Base-by-base conservation (phyloP, 805 yeast genomes). In the Wickerhamiella lipophila region DNA sequence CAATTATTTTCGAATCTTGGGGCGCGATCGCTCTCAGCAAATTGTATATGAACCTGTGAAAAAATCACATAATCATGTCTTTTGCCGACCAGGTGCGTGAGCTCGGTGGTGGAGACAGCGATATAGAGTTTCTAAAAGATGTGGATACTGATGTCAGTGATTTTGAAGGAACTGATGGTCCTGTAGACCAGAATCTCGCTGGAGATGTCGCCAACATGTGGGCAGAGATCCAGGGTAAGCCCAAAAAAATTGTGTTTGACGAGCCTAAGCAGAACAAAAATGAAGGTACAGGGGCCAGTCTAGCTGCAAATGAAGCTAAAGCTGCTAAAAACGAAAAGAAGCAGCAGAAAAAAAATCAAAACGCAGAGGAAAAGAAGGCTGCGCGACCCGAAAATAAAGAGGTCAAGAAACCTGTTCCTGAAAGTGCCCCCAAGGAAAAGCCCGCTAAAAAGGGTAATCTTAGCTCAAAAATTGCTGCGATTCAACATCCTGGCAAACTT, bases 51-150 rank as follows among this genome's bases (percentile, higher is more conserved):
- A 9, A 15, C n/a, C 19, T 19, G 19, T 9, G 32, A 34, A 44
- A 44, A 44, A 32, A 44, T 44, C 36, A 42, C 39, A 44, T 32
- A 44, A 35, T 43, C 50, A 50, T 50, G 49, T 64, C 61, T 7
- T 62, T 84, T 44, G 78, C 82, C 56, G 76, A 78, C 52, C 94
- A 82, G 66, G 94, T 94, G 2, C 62, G 79, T 12, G 79, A 79
- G 19, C 66, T 88, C 25, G 96, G 96, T 29, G 97, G 96, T 18
- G 73, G 85, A 13, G 92, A 83, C 56, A 88, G 79, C 19, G 96
- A 87, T 62, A 61, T 88, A 42, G 73, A 75, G 40, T 64, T 87
- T 46, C 56, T 88, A 11, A 71, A 73, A 29, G 82, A 72, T 13
- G 56, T 81, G 2, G 76, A 67, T 48, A 64, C 65, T 49, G 62